Evolutionary conservation across 306 rosid species (phyloP).

Genomic region (Cicer bijugum): DNA sequence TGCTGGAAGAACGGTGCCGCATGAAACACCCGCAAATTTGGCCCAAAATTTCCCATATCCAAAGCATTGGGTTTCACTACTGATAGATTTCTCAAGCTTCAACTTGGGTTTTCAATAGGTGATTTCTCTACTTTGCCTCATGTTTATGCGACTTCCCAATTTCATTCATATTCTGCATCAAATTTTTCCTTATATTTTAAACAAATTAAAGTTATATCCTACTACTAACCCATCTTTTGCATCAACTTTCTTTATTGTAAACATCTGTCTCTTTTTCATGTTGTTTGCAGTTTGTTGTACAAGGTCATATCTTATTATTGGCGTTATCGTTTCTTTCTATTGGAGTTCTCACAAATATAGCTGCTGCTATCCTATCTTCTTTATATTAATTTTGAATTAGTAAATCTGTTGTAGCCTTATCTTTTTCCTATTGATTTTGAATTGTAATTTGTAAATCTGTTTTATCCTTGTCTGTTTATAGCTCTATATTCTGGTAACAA

Average conservation of each 20-base stretch:
- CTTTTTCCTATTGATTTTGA: neutral
- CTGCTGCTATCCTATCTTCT: neutral
- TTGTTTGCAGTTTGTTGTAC: no score
- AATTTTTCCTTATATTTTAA: no score
- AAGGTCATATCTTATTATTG: no score
- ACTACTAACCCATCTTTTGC: no score
- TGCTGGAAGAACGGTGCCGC: no score
- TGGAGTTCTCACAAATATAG: neutral
- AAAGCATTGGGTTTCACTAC: fast-evolving
- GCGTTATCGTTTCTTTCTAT: no score
- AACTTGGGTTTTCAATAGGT: neutral
- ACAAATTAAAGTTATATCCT: no score
- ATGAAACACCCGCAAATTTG: no score
- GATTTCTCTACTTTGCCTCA: neutral
- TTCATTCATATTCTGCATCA: no score
- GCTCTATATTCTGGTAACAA: neutral
- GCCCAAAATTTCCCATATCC: conserved; percentile 17
- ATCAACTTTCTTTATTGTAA: no score
- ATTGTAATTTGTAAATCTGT: neutral
- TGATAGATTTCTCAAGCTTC: neutral
- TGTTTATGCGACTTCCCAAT: no score
- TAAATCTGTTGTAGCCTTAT: neutral
- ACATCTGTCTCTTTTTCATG: no score
- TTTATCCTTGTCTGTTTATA: neutral
- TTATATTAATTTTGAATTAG: neutral